These are phyloP conservation scores for Linderniella brevidens DNA, from an alignment of 257 asterid genomes.

Conservation along the genomic window DNA sequence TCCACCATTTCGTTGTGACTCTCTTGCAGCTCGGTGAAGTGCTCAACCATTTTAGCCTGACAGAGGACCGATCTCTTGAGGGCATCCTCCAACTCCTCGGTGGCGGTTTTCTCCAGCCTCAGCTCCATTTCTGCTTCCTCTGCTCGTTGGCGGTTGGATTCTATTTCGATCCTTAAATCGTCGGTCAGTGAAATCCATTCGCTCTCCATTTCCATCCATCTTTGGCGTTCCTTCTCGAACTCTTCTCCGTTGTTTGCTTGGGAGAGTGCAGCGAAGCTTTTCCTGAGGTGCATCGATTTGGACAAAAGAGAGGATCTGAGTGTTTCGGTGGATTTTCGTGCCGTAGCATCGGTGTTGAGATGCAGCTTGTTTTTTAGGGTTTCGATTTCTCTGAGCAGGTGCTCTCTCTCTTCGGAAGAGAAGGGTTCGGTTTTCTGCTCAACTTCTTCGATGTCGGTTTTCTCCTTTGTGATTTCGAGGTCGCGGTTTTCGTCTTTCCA, in stretches of 20 bases:
- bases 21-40: conserved; percentile 77
- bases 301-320: conserved; percentile 68
- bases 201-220: conserved; percentile 95
- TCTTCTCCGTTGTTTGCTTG: conserved; percentile 41
- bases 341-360: conserved; percentile 27
- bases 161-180: conserved; percentile 77
- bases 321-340: conserved; percentile 48
- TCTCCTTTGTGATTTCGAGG: conserved; percentile 35
- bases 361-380: conserved; percentile 37
- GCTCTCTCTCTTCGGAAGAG: conserved; percentile 40
- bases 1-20: conserved; percentile 50
- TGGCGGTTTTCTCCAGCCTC: conserved; percentile 52
- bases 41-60: conserved; percentile 91
- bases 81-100: conserved; percentile 79
- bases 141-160: conserved; percentile 52
- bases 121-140: conserved; percentile 67
- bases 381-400: conserved; percentile 63
- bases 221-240: conserved; percentile 66
- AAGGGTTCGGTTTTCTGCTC: conserved; percentile 22
- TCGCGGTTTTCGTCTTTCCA: conserved; percentile 33
- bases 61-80: conserved; percentile 58
- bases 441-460: conserved; percentile 41
- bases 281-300: conserved; percentile 68
- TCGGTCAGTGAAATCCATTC: conserved; percentile 95
- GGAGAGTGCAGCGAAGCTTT: conserved; percentile 29